A percentile compares a stretch with the other conserved stretches of the same genome.
These are phyloP conservation scores for Eucalyptus guilfoylei DNA, from an alignment of 345 rosid species.

Conservation along the genomic window DNA sequence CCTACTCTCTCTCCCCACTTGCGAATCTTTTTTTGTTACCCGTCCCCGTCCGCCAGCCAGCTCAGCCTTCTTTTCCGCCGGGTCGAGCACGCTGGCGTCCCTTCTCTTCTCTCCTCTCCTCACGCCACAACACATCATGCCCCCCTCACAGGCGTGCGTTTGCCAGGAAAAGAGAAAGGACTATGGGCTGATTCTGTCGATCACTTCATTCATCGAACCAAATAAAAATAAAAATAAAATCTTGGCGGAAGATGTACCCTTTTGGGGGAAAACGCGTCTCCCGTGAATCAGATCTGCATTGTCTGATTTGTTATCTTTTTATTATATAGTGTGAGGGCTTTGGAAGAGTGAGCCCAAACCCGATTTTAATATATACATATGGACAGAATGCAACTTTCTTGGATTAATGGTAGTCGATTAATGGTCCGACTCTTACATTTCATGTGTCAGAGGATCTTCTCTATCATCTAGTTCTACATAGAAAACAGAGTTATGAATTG, in stretches of 20 bases:
- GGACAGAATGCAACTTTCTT: background rate
- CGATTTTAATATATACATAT: background rate
- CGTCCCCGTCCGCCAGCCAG: too few relatives aligned
- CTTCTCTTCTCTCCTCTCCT: too few relatives aligned
- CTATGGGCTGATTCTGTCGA: background rate
- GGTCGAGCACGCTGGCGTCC: too few relatives aligned
- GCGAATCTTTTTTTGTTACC: too few relatives aligned
- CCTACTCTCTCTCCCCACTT: too few relatives aligned
- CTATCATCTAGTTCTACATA: background rate
- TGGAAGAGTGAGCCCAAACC: background rate
- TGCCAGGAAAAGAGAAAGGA: too few relatives aligned
- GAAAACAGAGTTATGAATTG: background rate
- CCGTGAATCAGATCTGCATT: background rate
- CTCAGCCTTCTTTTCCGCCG: too few relatives aligned
- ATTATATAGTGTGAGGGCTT: too few relatives aligned
- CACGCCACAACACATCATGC: too few relatives aligned
- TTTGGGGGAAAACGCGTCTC: background rate
- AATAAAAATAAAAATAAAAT: too few relatives aligned
- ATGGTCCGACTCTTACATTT: background rate
- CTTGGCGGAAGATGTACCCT: background rate
- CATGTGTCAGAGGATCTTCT: background rate
- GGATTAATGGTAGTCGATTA: background rate
- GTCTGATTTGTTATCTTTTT: too few relatives aligned
- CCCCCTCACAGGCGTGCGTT: too few relatives aligned
- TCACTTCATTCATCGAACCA: background rate